Base-by-base conservation (phyloP, 495 filamentous ascomycete genomes). In the Penicillium riverlandense region DNA sequence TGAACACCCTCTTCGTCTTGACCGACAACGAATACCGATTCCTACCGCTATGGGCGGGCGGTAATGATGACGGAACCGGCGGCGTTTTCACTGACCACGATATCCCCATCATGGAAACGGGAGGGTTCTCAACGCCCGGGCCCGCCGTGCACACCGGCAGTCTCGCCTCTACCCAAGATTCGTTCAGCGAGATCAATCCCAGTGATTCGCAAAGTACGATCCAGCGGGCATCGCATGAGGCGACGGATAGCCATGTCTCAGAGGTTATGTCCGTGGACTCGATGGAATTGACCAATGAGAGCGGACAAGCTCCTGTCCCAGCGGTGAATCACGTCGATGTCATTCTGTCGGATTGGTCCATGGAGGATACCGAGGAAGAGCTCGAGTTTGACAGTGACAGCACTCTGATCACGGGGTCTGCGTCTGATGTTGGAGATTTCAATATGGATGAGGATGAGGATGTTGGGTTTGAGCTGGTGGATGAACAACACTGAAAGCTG, bases 21-120 rank as follows among this genome's bases (percentile, higher is more conserved):
- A 49, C 53, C 2, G 70, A 77, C 0, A 58, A 70, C 6, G 75
- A 82, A 45, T 74, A 58, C 45, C 68, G 65, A 15, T 80, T 64
- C 37, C 58, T 80, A 4, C 76, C 78, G 0, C 48, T 79, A 8
- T 80, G 73, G 71, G 75, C 76, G 0, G 78, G 71, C 4, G 78
- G 77, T 2, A 55, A 69, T 39, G 74, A 80, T 37, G 78, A 80
- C 47, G 76, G 60, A 2, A 67, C 62, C 1, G 78, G 76, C 4
- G 77, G 71, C 6, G 76, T 78, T 9, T 78, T 72, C 47, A 47
- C 56, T 1, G 65, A 70, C 29, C 52, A 54, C 7, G 48, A 64
- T 22, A 59, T 74, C 37, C 72, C 72, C 0, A 40, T 58, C 6
- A 45, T 67, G 8, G 63, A 71, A 11, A 38, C 49, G 29, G 66